Conservation (phyloP, 352 stramenopile genomes). For the Phytophthora citricola region DNA sequence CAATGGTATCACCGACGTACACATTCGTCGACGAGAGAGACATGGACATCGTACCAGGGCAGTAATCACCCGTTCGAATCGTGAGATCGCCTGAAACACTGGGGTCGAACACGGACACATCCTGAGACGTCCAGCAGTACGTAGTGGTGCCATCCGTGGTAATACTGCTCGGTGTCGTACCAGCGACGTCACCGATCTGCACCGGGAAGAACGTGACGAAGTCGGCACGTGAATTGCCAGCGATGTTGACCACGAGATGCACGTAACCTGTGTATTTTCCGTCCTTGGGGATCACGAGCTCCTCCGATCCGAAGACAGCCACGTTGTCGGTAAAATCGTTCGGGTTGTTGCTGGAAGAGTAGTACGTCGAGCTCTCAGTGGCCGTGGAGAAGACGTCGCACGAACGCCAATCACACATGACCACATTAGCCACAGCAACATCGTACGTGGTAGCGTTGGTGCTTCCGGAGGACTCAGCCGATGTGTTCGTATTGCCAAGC, state of each 20-base stretch:
- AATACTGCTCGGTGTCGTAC: slow-evolving; percentile 54
- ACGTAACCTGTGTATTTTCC: slow-evolving; percentile 84
- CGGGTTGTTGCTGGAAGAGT: slow-evolving; percentile 72
- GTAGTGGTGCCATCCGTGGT: slow-evolving; percentile 69
- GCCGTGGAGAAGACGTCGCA: slow-evolving; percentile 71
- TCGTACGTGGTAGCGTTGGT: slow-evolving; percentile 55
- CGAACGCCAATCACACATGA: slow-evolving; percentile 80
- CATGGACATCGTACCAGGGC: slow-evolving; percentile 68
- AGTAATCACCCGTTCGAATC: slow-evolving; percentile 71
- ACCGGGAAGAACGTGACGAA: slow-evolving; percentile 85
- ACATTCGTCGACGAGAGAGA: slow-evolving; percentile 62
- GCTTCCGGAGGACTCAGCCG: slow-evolving; percentile 26
- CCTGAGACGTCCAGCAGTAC: slow-evolving; percentile 73
- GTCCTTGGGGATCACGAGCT: slow-evolving; percentile 77
- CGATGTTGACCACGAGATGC: slow-evolving; percentile 73
- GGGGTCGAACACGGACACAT: slow-evolving; percentile 68
- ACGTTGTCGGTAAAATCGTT: slow-evolving; percentile 65
- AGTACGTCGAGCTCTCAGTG: slow-evolving; percentile 58
- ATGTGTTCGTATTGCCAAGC: slow-evolving; percentile 34
- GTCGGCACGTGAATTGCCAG: slow-evolving; percentile 68
- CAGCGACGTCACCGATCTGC: slow-evolving; percentile 70
- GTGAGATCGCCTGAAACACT: slow-evolving; percentile 59
- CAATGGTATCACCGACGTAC: slow-evolving; percentile 54
- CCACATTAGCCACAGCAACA: slow-evolving; percentile 71
- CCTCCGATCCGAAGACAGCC: slow-evolving; percentile 65